Percentiles rank a stretch among this genome's conserved stretches.
phyloP scores from a whole-genome alignment of 2,329 filamentous ascomycete genomes.

The Fusarium mundagurra region DNA sequence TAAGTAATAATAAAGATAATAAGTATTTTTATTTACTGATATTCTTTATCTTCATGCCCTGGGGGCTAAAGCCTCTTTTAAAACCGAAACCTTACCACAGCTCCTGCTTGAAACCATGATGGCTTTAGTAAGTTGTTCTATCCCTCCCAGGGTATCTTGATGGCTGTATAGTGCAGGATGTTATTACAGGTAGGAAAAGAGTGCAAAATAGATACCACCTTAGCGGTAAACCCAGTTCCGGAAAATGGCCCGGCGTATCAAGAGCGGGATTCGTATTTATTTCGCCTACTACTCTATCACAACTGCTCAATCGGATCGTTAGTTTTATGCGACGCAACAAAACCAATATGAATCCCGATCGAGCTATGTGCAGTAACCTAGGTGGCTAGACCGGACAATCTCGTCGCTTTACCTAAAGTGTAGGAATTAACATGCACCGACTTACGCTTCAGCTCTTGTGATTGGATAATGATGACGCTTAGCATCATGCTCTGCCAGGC shows the following conservation, averaged over 20 bases:
- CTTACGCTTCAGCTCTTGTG: background rate
- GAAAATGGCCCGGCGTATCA: background rate
- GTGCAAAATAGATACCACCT: no score
- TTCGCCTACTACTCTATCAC: background rate
- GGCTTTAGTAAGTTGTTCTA: no score
- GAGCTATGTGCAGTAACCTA: background rate
- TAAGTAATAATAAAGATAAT: no score
- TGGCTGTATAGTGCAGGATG: no score
- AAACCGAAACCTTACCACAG: no score
- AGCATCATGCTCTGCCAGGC: background rate
- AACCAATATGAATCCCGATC: background rate
- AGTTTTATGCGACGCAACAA: rapidly evolving
- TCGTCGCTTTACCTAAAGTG: rapidly evolving
- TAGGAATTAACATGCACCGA: rapidly evolving
- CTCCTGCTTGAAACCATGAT: no score
- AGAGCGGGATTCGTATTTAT: background rate
- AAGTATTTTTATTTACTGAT: no score
- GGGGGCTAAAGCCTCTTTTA: no score
- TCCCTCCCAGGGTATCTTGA: no score
- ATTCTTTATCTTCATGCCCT: no score
- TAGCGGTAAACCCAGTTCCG: no score
- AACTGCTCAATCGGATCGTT: background rate
- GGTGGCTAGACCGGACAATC: background rate
- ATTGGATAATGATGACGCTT: background rate
- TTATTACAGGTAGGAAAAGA: no score